A percentile compares a stretch with the other conserved stretches of the same genome.
Evolutionary conservation across 805 yeast genomes (phyloP).

Genomic region (Cyberlindnera veronae): DNA sequence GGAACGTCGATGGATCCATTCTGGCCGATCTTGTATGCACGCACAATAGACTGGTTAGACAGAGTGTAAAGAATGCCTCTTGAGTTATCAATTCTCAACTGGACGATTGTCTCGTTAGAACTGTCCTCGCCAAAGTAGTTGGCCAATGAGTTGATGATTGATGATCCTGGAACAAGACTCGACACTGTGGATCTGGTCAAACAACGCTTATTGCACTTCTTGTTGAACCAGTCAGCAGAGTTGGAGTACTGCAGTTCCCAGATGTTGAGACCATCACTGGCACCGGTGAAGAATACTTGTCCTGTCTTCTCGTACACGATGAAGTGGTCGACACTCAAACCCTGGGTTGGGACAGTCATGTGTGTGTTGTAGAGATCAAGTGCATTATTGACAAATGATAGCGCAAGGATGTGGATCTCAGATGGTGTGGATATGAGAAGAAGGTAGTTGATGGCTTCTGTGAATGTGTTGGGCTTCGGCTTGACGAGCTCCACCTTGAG

Average conservation of each 20-base stretch:
- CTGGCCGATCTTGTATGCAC: constrained; percentile 63
- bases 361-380: constrained; percentile 79
- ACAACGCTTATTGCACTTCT: constrained; percentile 80
- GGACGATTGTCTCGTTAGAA: constrained; percentile 54
- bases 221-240: constrained; percentile 81
- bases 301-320: constrained; percentile 59
- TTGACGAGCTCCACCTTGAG: constrained; percentile 71
- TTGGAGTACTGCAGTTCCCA: constrained; percentile 88
- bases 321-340: constrained; percentile 66
- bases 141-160: constrained; percentile 33
- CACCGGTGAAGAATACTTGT: constrained; percentile 83
- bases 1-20: constrained; percentile 42
- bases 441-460: constrained; percentile 68
- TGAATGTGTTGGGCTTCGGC: constrained; percentile 80
- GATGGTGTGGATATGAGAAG: constrained; percentile 76
- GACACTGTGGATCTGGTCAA: constrained; percentile 65
- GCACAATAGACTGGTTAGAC: constrained; percentile 75
- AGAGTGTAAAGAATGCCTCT: constrained; percentile 77
- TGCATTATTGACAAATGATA: constrained; percentile 51
- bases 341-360: constrained; percentile 74
- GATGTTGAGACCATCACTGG: constrained; percentile 68
- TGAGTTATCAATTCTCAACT: constrained; percentile 70
- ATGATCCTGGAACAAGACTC: constrained; percentile 43
- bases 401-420: constrained; percentile 73
- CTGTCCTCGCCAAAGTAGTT: constrained; percentile 26